phyloP scores from a whole-genome alignment of 352 stramenopile genomes.

The Proteromonas lacertae region DNA sequence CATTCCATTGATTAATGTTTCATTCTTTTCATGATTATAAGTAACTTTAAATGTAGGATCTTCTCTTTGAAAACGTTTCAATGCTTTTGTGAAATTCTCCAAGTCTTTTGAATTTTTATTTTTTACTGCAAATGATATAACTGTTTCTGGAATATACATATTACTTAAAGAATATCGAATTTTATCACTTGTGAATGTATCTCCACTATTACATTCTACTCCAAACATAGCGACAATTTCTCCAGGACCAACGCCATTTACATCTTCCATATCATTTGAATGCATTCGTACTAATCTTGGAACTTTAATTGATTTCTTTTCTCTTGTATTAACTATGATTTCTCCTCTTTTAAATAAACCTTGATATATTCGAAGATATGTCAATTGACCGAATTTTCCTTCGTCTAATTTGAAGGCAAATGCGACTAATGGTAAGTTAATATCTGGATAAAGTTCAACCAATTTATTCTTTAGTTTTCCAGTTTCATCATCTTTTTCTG shows the following conservation, averaged over 20 bases:
- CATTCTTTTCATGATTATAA: slow-evolving; percentile 8
- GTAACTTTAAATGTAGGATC: slow-evolving; percentile 11
- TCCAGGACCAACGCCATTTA: slow-evolving; percentile 55
- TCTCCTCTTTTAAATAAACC: slow-evolving; percentile 41
- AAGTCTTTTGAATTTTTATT: slow-evolving; percentile 24
- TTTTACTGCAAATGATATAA: slow-evolving; percentile 45
- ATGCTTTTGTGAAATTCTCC: slow-evolving; percentile 31
- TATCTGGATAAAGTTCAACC: slow-evolving; percentile 35
- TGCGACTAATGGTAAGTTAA: slow-evolving; percentile 55
- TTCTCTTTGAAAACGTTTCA: slow-evolving; percentile 13
- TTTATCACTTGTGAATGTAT: slow-evolving; percentile 68
- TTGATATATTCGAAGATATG: slow-evolving; percentile 78
- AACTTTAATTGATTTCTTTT: slow-evolving; percentile 62
- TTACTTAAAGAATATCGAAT: slow-evolving; percentile 33
- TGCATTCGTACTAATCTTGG: slow-evolving; percentile 93
- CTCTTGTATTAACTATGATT: slow-evolving; percentile 38
- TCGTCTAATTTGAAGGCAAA: slow-evolving; percentile 99
- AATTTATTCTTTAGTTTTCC: neutral
- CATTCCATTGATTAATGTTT: slow-evolving; percentile 38
- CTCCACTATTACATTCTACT: slow-evolving; percentile 90
- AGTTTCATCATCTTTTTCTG: slow-evolving; percentile 34
- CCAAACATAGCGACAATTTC: slow-evolving; percentile 96
- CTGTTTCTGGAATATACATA: slow-evolving; percentile 37
- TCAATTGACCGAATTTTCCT: slow-evolving; percentile 88
- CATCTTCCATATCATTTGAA: slow-evolving; percentile 95